Conservation (phyloP, 148 eudicot genomes). For the Camellia lanceoleosa region DNA sequence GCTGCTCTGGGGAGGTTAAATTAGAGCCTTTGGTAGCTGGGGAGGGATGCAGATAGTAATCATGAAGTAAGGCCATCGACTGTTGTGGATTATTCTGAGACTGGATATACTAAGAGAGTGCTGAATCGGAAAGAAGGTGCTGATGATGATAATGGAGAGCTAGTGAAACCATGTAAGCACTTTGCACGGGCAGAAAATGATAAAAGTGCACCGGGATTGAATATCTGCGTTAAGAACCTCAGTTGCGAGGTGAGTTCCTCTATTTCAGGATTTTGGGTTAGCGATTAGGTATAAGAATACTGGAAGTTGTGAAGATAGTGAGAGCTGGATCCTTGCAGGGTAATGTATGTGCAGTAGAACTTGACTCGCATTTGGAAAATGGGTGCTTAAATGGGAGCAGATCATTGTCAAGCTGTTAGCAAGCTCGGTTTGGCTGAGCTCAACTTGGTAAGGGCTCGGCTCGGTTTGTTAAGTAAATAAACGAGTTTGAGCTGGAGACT, state of each 20-base stretch:
- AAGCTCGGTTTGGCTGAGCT: too few relatives aligned
- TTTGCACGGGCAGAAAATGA: conserved; percentile 21
- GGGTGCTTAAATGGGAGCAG: conserved; percentile 38
- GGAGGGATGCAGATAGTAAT: conserved; percentile 21
- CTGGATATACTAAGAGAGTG: conserved; percentile 27
- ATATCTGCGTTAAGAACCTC: conserved; percentile 27
- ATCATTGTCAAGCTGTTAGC: not conserved
- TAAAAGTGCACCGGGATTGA: conserved; percentile 18
- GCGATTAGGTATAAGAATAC: conserved; percentile 34
- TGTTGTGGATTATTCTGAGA: conserved; percentile 7
- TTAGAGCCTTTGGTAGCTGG: conserved; percentile 16
- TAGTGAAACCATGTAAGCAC: conserved; percentile 24
- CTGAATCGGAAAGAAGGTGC: conserved; percentile 30
- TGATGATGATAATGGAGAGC: conserved; percentile 29
- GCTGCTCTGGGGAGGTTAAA: conserved; percentile 30
- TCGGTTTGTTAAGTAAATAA: too few relatives aligned
- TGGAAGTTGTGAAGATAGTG: conserved; percentile 42
- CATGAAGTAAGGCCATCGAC: conserved; percentile 22
- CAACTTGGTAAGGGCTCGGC: too few relatives aligned
- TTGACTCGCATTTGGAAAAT: conserved; percentile 28
- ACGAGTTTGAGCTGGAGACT: too few relatives aligned
- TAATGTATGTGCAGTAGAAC: conserved; percentile 32
- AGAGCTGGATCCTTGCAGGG: conserved; percentile 64
- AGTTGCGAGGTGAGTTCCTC: conserved; percentile 55
- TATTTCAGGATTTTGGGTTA: conserved; percentile 45